Evolutionary conservation across 495 filamentous ascomycete genomes (phyloP), one percentile per base, ranked within the genome.

Genomic region (Lasiosphaeris hirsuta): DNA sequence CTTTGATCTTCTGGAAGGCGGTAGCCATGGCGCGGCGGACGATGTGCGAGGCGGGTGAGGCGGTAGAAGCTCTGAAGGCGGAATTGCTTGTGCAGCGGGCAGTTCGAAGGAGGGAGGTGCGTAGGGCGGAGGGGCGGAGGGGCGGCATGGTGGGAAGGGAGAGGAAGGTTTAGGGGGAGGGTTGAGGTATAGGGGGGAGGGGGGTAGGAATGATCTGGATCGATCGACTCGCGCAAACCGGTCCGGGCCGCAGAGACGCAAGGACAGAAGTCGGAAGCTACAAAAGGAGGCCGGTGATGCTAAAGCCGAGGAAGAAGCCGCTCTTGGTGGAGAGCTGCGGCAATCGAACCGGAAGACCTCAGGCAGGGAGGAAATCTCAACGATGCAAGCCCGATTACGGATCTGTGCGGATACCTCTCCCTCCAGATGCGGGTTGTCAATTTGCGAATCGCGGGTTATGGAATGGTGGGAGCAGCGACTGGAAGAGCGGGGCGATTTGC

Each of bases 1-100:
- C 92, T 81, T 94, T 90, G 80, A 97, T 97, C 85, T 96, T 96
- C 60, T 62, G 60, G 55, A 46, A 61, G 51, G 62, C 62, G 62
- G 72, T 63, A 49, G 71, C 72, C 70, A 73, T 73, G 54, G 60
- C 71, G 69, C 70, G 70, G 18, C 63, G 64, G 63, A 71, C 68
- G 71, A 60, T 38, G 54, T 62, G 60, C 38, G 62, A 63, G 35
- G 58, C 35, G 60, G 58, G 55, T 7, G 68, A 63, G 52, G 61
- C 49, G 56, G 60, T 58, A 42, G 58, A 48, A 56, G 57, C 50
- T 56, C n/a, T 47, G 48, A 61, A 39, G 38, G 53, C 56, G 38
- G 56, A 36, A 40, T 65, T 63, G 23, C 23, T 30, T 30, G 23
- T 30, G 39, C 64, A 67, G 23, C 40, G 46, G 59, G 62, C 30